These are phyloP conservation scores for Rhodotorula toruloides DNA, from an alignment of 768 basidiomycete species.

Conservation along the genomic window DNA sequence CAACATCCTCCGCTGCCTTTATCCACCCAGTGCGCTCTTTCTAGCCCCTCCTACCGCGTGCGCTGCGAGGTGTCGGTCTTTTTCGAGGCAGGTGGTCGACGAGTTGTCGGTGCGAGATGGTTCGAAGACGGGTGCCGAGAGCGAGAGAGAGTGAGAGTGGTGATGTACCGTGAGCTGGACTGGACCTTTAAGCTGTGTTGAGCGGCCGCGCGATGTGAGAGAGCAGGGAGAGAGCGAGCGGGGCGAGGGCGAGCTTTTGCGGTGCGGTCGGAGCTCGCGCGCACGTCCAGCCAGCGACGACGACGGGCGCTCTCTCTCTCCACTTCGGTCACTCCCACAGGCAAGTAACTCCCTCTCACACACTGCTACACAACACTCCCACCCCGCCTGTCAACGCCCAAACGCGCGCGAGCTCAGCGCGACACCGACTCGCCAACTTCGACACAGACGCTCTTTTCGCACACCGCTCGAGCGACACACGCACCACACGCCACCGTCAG, in stretches of 20 bases:
- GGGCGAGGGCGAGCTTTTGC: neutral
- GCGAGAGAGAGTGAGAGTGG: neutral
- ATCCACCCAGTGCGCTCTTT: no score
- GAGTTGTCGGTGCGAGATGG: neutral
- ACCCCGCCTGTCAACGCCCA: neutral
- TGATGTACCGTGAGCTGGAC: conserved; percentile 29
- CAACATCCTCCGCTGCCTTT: no score
- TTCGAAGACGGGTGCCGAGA: no score
- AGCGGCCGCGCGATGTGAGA: conserved; percentile 17
- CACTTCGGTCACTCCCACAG: conserved; percentile 21
- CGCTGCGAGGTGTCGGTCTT: no score
- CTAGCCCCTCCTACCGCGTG: no score
- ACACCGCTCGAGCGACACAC: no score
- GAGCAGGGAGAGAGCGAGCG: neutral
- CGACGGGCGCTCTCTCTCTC: neutral
- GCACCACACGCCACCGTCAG: no score
- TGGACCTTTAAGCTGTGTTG: conserved; percentile 22
- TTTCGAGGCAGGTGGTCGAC: neutral
- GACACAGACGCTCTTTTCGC: no score
- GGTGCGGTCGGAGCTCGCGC: neutral
- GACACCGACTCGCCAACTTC: no score
- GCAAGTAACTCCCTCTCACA: neutral
- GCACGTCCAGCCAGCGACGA: neutral
- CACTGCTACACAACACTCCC: neutral
- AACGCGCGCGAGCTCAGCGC: no score